Percentiles rank a stretch among this genome's conserved stretches.
phyloP scores from a whole-genome alignment of 768 basidiomycete genomes.

The Tremella yokohamensis region DNA sequence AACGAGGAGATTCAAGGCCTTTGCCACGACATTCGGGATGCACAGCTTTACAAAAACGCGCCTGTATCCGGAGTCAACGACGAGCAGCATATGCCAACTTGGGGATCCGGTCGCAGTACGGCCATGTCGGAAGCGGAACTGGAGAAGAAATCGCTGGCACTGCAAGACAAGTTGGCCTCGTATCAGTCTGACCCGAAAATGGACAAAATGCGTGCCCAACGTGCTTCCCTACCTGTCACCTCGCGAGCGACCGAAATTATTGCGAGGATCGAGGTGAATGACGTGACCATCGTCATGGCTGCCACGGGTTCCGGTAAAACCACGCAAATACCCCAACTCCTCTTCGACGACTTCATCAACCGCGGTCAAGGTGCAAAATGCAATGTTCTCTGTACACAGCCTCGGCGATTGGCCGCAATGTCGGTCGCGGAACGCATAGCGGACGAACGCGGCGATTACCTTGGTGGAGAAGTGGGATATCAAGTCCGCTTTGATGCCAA shows the following conservation, averaged over 20 bases:
- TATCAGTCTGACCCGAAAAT: conserved; percentile 64
- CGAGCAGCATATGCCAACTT: conserved; percentile 21
- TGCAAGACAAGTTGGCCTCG: conserved; percentile 58
- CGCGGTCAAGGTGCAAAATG: conserved; percentile 74
- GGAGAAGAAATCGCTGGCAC: conserved; percentile 60
- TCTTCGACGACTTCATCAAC: conserved; percentile 77
- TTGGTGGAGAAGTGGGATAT: conserved; percentile 77
- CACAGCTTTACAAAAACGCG: conserved; percentile 62
- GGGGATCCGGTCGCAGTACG: conserved; percentile 12
- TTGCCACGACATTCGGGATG: conserved; percentile 63
- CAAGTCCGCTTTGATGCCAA: conserved; percentile 87
- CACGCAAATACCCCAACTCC: conserved; percentile 87
- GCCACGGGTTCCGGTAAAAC: conserved; percentile 73
- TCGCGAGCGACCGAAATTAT: conserved; percentile 66
- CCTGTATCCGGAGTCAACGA: conserved; percentile 14
- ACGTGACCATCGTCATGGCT: conserved; percentile 61
- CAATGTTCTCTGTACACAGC: conserved; percentile 91
- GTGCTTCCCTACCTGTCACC: conserved; percentile 71
- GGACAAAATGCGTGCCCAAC: conserved; percentile 65
- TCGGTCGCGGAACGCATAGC: conserved; percentile 87
- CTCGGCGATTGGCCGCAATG: conserved; percentile 83
- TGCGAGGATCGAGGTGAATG: conserved; percentile 66
- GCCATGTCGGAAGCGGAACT: conserved; percentile 25
- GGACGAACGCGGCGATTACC: conserved; percentile 71
- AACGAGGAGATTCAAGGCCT: conserved; percentile 70